Base-by-base conservation (phyloP, 2,329 filamentous ascomycete species). In the Didymella pomorum region DNA sequence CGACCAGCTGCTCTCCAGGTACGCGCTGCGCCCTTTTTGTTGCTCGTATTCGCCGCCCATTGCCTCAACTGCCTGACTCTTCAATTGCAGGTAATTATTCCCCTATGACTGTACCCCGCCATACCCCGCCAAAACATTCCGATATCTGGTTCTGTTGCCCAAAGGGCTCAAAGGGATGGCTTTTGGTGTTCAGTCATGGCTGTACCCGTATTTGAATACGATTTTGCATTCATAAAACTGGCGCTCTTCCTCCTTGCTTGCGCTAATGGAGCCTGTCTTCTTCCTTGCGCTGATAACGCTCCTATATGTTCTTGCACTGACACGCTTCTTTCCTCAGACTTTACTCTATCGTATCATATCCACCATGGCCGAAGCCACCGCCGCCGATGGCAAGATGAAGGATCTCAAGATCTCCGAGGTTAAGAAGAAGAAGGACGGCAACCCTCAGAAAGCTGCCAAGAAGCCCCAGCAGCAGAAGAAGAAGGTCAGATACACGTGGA, bases 401-500 rank as follows among this genome's bases (percentile, higher is more conserved):
- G 67, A 75, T 65, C 73, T 77, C 60, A 69, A 68, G 46, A 71
- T 77, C 41, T 65, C 80, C 69, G 51, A 84, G 65, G 68, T 66
- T 26, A 71, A 71, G 60, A 74, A 76, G 67, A 71, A 76, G 65
- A 76, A 76, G 65, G 72, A 75, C n/a, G 69, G 66, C 14, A 64
- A 63, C 23, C 70, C 72, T 9, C 68, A 71, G 59, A 72, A 61
- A 18, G 70, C 69, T 21, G 68, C 68, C 9, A 74, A 74, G 65
- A 84, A 83, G 64, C 74, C 80, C 37, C 74, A 77, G 58, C 73
- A 75, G 48, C 70, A 82, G 63, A 84, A 86, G 74, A 85, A 84
- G 67, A 77, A 78, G 52, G 52, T 55, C 58, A 57, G 69, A 64
- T 28, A 44, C 4, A 2, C 11, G 20, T 26, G n/a, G 18, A 8